phyloP scores from a whole-genome alignment of 345 rosid genomes.

The Turnera subulata region DNA sequence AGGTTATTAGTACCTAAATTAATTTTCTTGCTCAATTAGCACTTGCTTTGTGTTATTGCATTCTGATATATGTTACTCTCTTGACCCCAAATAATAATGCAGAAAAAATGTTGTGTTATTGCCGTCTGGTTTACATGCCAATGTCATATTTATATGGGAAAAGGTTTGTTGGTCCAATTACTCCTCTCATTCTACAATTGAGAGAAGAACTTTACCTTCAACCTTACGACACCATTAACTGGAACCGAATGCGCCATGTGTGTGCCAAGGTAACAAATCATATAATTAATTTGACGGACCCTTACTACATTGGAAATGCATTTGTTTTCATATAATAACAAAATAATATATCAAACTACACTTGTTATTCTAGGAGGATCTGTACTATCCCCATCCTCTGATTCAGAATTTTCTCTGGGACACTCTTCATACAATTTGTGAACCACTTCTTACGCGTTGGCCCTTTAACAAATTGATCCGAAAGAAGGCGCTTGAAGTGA shows the following conservation, averaged over 20 bases:
- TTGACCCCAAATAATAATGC: constrained; percentile 5
- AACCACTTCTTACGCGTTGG: constrained; percentile 31
- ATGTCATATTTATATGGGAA: constrained; percentile 26
- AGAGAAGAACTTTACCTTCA: constrained; percentile 14
- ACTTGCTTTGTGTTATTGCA: too few relatives aligned
- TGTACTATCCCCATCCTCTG: constrained; percentile 25
- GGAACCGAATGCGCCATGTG: constrained; percentile 8
- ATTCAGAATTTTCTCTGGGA: constrained; percentile 31
- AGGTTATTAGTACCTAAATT: constrained; percentile 3
- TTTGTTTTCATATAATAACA: too few relatives aligned
- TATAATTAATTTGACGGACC: too few relatives aligned
- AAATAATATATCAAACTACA: too few relatives aligned
- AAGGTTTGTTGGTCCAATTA: constrained; percentile 16
- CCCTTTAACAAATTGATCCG: constrained; percentile 27
- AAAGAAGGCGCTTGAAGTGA: constrained; percentile 15
- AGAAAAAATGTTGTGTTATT: constrained; percentile 29
- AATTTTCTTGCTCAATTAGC: neutral
- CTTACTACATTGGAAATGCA: neutral
- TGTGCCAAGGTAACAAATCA: constrained; percentile 21
- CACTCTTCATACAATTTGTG: constrained; percentile 7
- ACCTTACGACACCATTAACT: constrained; percentile 5
- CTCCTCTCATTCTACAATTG: constrained; percentile 19
- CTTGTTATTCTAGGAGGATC: constrained; percentile 20
- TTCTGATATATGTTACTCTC: too few relatives aligned
- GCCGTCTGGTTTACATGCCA: constrained; percentile 20